Conservation (phyloP, 2,329 filamentous ascomycete species). For the Tothia fuscella region DNA sequence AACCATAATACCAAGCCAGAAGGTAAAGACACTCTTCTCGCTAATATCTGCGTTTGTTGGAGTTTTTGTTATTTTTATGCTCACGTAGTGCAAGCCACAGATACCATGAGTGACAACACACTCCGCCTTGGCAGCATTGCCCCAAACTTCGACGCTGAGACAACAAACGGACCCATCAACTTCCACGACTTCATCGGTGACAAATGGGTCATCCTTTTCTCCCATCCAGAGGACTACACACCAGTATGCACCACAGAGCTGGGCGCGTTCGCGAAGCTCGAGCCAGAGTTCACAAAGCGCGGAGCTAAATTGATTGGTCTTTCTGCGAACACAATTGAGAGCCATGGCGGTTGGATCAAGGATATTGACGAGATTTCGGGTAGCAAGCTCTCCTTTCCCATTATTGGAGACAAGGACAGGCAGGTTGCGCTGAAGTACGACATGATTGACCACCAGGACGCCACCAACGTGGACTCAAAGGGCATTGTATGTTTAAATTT, state of each 20-base stretch:
- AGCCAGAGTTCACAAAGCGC: conserved; percentile 51
- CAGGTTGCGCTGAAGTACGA: conserved; percentile 40
- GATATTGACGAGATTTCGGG: conserved; percentile 40
- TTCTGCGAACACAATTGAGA: conserved; percentile 38
- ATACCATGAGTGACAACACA: too few species aligned
- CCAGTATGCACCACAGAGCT: conserved; percentile 52
- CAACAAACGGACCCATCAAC: conserved; percentile 53
- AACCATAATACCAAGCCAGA: not conserved
- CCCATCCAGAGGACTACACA: conserved; percentile 52
- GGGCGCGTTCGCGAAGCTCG: conserved; percentile 51
- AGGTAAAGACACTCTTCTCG: not conserved
- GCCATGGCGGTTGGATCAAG: conserved; percentile 40
- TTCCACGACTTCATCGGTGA: conserved; percentile 63
- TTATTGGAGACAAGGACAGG: conserved; percentile 42
- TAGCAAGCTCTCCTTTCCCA: conserved; percentile 37
- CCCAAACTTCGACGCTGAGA: conserved; percentile 58
- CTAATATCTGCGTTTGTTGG: not conserved
- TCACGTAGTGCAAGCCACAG: too few species aligned
- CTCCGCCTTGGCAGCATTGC: conserved; percentile 55
- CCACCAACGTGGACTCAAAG: conserved; percentile 47
- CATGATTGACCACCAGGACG: conserved; percentile 42
- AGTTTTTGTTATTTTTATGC: too few species aligned
- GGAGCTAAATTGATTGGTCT: conserved; percentile 51
- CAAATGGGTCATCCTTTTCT: conserved; percentile 60
- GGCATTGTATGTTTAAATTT: conserved; percentile 23